Conservation (phyloP, 805 yeast genomes). For the Limtongia smithiae region DNA sequence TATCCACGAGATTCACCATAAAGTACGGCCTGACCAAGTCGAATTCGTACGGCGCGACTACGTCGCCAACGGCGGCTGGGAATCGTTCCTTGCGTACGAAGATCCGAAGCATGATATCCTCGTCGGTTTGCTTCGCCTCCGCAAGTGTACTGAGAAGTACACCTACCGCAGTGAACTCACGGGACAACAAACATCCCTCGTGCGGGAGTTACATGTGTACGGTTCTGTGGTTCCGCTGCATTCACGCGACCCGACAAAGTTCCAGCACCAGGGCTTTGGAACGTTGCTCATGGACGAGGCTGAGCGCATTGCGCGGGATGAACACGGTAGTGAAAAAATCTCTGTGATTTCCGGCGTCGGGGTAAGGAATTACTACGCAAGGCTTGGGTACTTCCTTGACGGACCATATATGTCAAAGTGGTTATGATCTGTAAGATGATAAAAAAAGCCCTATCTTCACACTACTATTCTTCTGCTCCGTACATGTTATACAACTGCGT, state of each 20-base stretch:
- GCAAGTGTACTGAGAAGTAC: slow-evolving; percentile 83
- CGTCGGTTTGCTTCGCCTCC: slow-evolving; percentile 81
- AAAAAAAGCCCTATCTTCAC: too few species aligned
- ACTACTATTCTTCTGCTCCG: too few species aligned
- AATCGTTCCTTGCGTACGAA: slow-evolving; percentile 90
- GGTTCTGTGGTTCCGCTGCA: slow-evolving; percentile 97
- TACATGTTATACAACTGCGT: too few species aligned
- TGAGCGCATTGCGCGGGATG: slow-evolving; percentile 89
- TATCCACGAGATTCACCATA: slow-evolving; percentile 96
- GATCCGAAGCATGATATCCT: slow-evolving; percentile 95
- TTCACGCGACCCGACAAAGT: slow-evolving; percentile 93
- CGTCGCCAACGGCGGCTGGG: slow-evolving; percentile 98
- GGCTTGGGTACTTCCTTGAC: slow-evolving; percentile 84
- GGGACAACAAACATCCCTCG: slow-evolving; percentile 81
- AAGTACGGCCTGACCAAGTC: slow-evolving; percentile 94
- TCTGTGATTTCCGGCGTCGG: slow-evolving; percentile 97
- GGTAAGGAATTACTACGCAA: slow-evolving; percentile 90
- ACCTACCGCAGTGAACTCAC: slow-evolving; percentile 88
- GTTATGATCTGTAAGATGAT: slow-evolving; percentile 26
- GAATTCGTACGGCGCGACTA: slow-evolving; percentile 93
- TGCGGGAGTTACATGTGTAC: slow-evolving; percentile 95
- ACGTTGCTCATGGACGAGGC: slow-evolving; percentile 98
- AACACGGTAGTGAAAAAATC: slow-evolving; percentile 87
- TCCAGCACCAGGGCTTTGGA: slow-evolving; percentile 99
- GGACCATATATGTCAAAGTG: slow-evolving; percentile 96